These are phyloP conservation scores for Mucor plumbeus DNA, from an alignment of 371 early-diverging fungal species.

Conservation along the genomic window DNA sequence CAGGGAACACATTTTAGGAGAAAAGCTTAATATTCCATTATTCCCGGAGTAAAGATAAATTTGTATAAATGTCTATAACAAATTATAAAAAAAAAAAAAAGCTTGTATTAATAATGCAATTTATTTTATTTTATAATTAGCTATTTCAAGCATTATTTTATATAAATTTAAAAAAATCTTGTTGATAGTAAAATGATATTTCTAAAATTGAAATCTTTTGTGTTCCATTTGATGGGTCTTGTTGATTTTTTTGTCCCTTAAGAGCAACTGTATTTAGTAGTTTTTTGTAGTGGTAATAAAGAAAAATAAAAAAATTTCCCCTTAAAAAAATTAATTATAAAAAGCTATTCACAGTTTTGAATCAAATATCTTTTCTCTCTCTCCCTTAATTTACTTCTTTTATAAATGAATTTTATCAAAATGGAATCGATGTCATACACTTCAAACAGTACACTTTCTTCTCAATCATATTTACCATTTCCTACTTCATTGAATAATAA, in stretches of 20 bases:
- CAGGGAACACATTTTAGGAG: not conserved
- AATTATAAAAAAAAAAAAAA: not conserved
- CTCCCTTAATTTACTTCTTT: not conserved
- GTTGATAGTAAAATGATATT: not conserved
- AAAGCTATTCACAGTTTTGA: not conserved
- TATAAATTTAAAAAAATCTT: not conserved
- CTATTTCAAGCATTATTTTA: not conserved
- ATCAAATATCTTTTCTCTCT: not conserved
- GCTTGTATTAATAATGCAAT: not conserved
- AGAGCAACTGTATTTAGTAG: not conserved
- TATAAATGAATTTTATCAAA: not conserved
- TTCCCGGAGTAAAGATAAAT: conserved; percentile 19
- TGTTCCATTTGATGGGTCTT: conserved; percentile 1
- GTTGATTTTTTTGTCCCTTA: conserved; percentile 5
- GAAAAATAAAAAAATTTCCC: not conserved
- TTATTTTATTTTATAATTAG: not conserved
- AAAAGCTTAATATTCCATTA: conserved; percentile 9
- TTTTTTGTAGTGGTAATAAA: not conserved
- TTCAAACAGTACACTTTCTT: not conserved
- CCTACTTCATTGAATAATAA: not conserved
- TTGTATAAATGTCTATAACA: not conserved
- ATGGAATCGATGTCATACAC: conserved; percentile 7
- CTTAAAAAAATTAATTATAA: conserved; percentile 7
- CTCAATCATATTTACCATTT: not conserved
- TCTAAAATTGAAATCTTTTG: conserved; percentile 6